phyloP scores from a whole-genome alignment of 2,329 filamentous ascomycete species.

The Endocalyx cinctus region DNA sequence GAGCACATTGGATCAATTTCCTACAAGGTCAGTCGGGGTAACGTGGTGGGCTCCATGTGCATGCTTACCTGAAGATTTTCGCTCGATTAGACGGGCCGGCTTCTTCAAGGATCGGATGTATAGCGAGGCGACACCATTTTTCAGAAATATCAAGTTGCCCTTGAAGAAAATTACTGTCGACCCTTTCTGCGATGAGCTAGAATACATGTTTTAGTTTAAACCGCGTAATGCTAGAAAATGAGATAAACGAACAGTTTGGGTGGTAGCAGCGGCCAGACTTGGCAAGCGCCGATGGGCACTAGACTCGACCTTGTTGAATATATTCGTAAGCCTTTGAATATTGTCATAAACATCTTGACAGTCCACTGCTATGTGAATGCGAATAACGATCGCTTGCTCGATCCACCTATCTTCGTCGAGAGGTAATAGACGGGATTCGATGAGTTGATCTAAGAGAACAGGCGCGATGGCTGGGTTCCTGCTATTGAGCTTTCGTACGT shows the following conservation, averaged over 20 bases:
- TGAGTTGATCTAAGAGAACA: conserved; percentile 57
- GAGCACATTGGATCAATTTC: conserved; percentile 67
- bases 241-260: too few species aligned
- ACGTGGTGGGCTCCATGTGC: neutral
- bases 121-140: conserved; percentile 66
- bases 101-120: conserved; percentile 62
- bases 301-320: conserved; percentile 34
- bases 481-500: conserved; percentile 60
- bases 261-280: too few species aligned
- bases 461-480: conserved; percentile 46
- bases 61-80: conserved; percentile 59
- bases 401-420: conserved; percentile 53
- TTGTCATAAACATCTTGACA: conserved; percentile 33
- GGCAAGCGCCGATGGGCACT: too few species aligned
- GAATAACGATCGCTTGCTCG: conserved; percentile 63
- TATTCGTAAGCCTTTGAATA: conserved; percentile 19
- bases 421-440: conserved; percentile 51
- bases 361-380: conserved; percentile 60
- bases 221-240: too few species aligned
- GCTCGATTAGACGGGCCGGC: conserved; percentile 62
- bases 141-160: conserved; percentile 52
- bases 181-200: too few species aligned
- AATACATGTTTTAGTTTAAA: too few species aligned
- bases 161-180: conserved; percentile 55
- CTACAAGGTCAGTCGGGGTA: conserved; percentile 37